These are phyloP conservation scores for Adenanthera pavonina DNA, from an alignment of 306 rosid genomes.

Conservation along the genomic window DNA sequence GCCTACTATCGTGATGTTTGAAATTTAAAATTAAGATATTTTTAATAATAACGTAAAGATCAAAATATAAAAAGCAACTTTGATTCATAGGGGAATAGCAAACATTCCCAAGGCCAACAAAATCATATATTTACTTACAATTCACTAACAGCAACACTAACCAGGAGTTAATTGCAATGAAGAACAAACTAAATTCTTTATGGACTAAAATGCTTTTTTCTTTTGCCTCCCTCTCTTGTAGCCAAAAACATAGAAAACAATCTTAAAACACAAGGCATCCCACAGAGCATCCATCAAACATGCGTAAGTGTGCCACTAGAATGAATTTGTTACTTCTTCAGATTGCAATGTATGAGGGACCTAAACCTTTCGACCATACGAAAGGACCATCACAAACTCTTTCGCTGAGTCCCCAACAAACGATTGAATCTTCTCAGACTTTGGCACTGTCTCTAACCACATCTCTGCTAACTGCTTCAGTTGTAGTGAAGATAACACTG, in stretches of 20 bases:
- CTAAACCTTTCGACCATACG: slow-evolving; percentile 51
- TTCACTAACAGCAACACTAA: too few relatives aligned
- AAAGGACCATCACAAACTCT: slow-evolving; percentile 70
- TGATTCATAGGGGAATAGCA: too few relatives aligned
- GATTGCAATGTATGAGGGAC: neutral
- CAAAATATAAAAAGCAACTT: too few relatives aligned
- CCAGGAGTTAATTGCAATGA: neutral
- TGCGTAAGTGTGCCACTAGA: neutral
- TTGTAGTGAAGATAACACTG: slow-evolving; percentile 51
- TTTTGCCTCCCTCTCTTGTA: neutral
- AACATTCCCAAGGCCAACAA: too few relatives aligned
- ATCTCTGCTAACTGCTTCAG: slow-evolving; percentile 51
- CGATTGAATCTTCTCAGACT: slow-evolving; percentile 38
- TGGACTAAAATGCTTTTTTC: neutral
- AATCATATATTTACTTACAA: too few relatives aligned
- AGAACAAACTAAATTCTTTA: neutral
- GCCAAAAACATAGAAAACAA: neutral
- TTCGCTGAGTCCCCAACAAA: slow-evolving; percentile 60
- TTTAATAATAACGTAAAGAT: too few relatives aligned
- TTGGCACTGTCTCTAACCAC: slow-evolving; percentile 57
- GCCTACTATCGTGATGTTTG: too few relatives aligned
- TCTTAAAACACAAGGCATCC: neutral
- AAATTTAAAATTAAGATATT: too few relatives aligned
- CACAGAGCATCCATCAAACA: neutral
- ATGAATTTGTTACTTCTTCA: neutral